Evolutionary conservation across 441 rosid genomes (phyloP), one percentile per base, ranked within the genome.

Genomic region (Gossypium davidsonii): DNA sequence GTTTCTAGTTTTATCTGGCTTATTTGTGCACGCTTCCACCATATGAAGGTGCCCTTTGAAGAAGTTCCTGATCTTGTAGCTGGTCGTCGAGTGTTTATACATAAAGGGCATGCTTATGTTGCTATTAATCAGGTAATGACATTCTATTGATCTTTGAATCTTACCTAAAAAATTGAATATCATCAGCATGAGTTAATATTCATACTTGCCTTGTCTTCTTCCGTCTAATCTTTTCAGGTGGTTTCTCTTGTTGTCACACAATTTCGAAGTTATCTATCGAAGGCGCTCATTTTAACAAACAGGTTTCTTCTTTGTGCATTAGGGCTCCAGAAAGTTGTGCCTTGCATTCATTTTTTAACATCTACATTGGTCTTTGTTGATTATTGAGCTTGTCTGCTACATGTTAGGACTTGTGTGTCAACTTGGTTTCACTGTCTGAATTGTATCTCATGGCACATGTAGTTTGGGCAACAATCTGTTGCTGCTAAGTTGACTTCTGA

Each of bases 31-130:
- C 49, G 17, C 56, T 61, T 62, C 42, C 79, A 55, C 44, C 48
- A 39, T 42, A 46, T 83, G 85, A 84, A 93, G 99, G 97, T 91
- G 23, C 97, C 97, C 23, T 95, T 93, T 79, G 98, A 95, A 87
- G 98, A 91, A 79, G 99, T 95, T 76, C 94, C 99, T 23, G 97
- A 91, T 78, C 97, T 93, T 79, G 97, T 93, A 52, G 90, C 97
- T 80, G 70, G 82, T 80, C 97, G 97, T 21, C 83, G 85, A 73
- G 97, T 91, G 26, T 89, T 82, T 76, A 71, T 91, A 71, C 83
- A 80, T 58, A 87, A 86, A 84, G 97, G 97, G 21, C 42, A 78
- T 86, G 97, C 97, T 21, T 94, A 92, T 83, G 92, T 94, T 69
- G 89, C 90, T 53, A 85, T 84, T 79, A 79, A 80, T 84, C 94